Base-by-base conservation (phyloP, 2,329 filamentous ascomycete species). In the Claviceps cyperi region DNA sequence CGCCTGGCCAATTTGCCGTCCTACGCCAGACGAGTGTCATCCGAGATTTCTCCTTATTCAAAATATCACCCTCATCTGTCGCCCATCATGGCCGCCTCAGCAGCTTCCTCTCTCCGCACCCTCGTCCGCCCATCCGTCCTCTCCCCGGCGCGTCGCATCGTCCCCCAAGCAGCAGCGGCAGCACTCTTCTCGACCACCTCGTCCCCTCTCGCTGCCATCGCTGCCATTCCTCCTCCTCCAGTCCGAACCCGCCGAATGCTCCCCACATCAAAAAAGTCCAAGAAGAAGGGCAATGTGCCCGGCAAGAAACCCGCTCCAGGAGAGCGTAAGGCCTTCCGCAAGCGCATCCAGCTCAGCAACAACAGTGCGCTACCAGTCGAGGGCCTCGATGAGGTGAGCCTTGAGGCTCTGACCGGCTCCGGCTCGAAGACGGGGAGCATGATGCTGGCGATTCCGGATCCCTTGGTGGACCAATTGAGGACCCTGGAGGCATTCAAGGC, bases 261-360 rank as follows among this genome's bases (percentile, higher is more conserved):
- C 7, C 61, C 61, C 1, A 58, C 57, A 58, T 60, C 50, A 68
- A 72, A 60, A 63, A 68, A 54, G 55, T 80, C 77, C 66, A 81
- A 79, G 66, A 74, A 73, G 62, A 70, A 65, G 58, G 59, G 62
- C 15, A 65, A 65, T 50, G 66, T 64, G 24, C 66, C 67, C 24
- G 63, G 69, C 50, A 78, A 76, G 66, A 74, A 80, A 56, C 84
- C 85, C 19, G 72, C 72, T 13, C 74, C 80, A 3, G 91, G 90
- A 56, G 90, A 96, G 73, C 81, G 90, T 57, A 94, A 89, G 69
- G 86, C 86, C 28, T 74, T 86, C 63, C 82, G 89, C 56, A 95
- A 94, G 72, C 81, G 86, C 58, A 86, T 98, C 60, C 81, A 94
- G 52, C 80, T 98, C 53, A 91, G 84, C 73, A 98, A 97, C 70